Base-by-base conservation (phyloP, 2,329 filamentous ascomycete species). In the Malbranchea zuffiana region DNA sequence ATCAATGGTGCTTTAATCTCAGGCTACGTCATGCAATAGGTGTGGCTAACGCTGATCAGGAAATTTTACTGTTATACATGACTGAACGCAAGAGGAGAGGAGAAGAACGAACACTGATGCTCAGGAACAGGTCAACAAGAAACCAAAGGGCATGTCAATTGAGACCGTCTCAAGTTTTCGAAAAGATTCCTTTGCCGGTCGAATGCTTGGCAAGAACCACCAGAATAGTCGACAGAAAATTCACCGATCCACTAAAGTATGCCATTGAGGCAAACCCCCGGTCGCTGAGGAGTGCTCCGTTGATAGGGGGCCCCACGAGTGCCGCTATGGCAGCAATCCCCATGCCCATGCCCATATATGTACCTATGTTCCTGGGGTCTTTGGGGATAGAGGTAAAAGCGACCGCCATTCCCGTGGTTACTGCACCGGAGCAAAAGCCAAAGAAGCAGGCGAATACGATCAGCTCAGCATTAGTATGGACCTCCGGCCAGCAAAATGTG, bases 281-380 rank as follows among this genome's bases (percentile, higher is more conserved):
- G n/a, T 32, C 13, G 24, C 23, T 24, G 12, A 42, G 18, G 5
- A 44, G 26, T 3, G 21, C 42, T n/a, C 42, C 42, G 12, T 24
- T 42, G 12, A 44, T 42, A 11, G 42, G 42, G 15, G 39, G 40
- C 6, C 42, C 42, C 2, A 42, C 29, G 11, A 44, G 36, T 19
- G 26, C 40, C 27, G 33, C 32, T 24, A 40, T 12, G 4, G 35
- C 12, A 5, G 21, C 18, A 8, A 44, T 16, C 16, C 25, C 32
- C 33, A 44, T 40, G 4, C 39, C 36, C 52, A 71, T 69, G 11
- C 71, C 71, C 46, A 72, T 63, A 33, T 71, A 69, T 0, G 74
- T 72, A 1, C 75, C 75, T 11, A 75, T 60, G 26, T 72, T 60
- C 12, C 65, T 60, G 3, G 69, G 59, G 43, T 75, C 63, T 26